A percentile compares a stretch with the other conserved stretches of the same genome.
phyloP scores from a whole-genome alignment of 176 grass and related monocot genomes.

The Oryza longistaminata region DNA sequence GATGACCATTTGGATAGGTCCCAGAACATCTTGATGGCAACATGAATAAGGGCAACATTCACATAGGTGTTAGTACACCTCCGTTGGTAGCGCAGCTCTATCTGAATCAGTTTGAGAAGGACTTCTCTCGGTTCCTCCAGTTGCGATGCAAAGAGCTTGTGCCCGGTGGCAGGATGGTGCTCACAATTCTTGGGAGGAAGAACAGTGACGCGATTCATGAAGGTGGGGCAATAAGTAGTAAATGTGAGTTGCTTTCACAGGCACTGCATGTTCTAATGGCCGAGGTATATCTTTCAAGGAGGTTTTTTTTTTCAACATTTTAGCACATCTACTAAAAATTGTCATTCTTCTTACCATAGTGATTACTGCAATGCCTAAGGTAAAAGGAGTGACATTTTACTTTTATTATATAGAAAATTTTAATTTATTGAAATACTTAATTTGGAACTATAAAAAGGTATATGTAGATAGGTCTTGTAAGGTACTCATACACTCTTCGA shows the following conservation, averaged over 20 bases:
- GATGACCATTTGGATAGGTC: background rate
- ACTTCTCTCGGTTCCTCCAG: constrained; percentile 37
- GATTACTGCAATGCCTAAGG: no score
- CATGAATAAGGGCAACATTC: constrained; percentile 36
- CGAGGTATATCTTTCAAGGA: constrained; percentile 25
- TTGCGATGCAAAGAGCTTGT: constrained; percentile 27
- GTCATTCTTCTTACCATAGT: no score
- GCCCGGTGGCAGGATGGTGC: constrained; percentile 18
- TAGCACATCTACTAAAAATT: no score
- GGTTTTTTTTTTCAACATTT: no score
- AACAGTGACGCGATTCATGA: background rate
- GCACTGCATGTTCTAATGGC: constrained; percentile 21
- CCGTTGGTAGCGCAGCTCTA: constrained; percentile 26
- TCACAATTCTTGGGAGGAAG: constrained; percentile 44
- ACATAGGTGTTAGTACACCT: constrained; percentile 29
- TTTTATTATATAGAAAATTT: no score
- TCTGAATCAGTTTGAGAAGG: constrained; percentile 39
- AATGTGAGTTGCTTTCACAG: constrained; percentile 27
- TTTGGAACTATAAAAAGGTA: no score
- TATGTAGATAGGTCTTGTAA: no score
- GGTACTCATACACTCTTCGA: no score
- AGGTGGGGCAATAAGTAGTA: background rate
- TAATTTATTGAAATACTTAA: no score
- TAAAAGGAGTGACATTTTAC: no score
- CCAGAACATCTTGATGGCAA: constrained; percentile 26